A percentile compares a stretch with the other conserved stretches of the same genome.
These are phyloP conservation scores for Pestalotiopsis fici DNA, from an alignment of 2,329 filamentous ascomycete species.

Conservation along the genomic window DNA sequence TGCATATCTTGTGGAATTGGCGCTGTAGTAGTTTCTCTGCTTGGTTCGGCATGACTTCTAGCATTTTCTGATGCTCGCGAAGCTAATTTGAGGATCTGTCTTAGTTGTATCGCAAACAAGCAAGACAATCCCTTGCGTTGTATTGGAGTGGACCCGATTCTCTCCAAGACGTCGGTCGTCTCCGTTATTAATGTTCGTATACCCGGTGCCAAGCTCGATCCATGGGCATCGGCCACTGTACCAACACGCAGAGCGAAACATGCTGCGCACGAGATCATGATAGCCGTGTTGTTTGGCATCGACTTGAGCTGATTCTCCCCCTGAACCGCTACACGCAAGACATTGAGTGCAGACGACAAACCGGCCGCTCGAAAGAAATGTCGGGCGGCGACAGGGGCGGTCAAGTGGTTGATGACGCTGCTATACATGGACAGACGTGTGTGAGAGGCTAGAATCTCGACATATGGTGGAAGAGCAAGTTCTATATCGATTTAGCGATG, in stretches of 20 bases:
- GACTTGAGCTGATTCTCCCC: conserved; percentile 69
- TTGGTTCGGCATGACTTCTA: conserved; percentile 18
- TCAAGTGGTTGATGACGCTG: conserved; percentile 74
- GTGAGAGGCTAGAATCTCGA: conserved; percentile 73
- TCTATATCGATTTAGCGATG: conserved; percentile 32
- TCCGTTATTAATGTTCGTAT: conserved; percentile 68
- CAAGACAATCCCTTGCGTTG: conserved; percentile 69
- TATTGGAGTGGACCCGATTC: conserved; percentile 65
- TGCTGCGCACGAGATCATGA: conserved; percentile 77
- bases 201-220: conserved; percentile 60
- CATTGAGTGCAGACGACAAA: conserved; percentile 72
- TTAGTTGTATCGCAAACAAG: conserved; percentile 57
- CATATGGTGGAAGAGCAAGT: conserved; percentile 66
- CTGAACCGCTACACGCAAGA: conserved; percentile 73
- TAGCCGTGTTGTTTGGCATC: conserved; percentile 78
- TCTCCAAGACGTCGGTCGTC: conserved; percentile 67
- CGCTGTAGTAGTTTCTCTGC: conserved; percentile 17
- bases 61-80: conserved; percentile 24
- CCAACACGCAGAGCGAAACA: conserved; percentile 69
- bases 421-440: conserved; percentile 75
- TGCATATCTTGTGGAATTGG: conserved; percentile 19
- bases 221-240: conserved; percentile 55
- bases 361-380: conserved; percentile 73
- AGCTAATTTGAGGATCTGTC: conserved; percentile 44
- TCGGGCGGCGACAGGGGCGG: conserved; percentile 69